Base-by-base conservation (phyloP, 768 basidiomycete species). In the Termitomyces sp. region DNA sequence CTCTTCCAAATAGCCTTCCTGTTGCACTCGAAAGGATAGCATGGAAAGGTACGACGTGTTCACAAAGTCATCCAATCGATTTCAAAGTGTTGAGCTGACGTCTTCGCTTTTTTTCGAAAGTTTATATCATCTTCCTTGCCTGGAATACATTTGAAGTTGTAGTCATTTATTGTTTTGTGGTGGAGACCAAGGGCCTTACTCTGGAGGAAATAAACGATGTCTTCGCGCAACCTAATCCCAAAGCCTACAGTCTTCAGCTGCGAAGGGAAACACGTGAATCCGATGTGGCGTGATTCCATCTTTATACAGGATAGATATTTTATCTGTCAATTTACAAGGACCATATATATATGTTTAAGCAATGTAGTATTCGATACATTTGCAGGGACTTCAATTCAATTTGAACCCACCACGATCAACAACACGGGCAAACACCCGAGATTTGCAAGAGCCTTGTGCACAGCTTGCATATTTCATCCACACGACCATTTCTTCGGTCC, bases 161-260 rank as follows among this genome's bases (percentile, higher is more conserved):
- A 38, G 69, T 79, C 33, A 74, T 81, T 53, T 82, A 78, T 61
- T 70, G 80, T 57, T 75, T 75, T 62, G 71, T 77, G 38, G 80
- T 81, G 16, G 81, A 82, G 64, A 82, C 82, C 20, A 82, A 77
- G 63, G 74, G 74, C 12, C 69, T 82, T 40, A 78, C 77, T 0
- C 67, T 82, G 46, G 80, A 82, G 58, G 78, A 81, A 60, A 80
- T 81, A 58, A 75, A 78, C 49, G 75, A 76, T 51, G 71, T 81
- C 38, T 77, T 77, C 45, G 73, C 73, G 60, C 70, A 74, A 57
- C 71, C 62, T 64, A 77, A 66, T 72, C 83, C 66, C 61, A 77
- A 68, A 70, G 67, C 65, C 28, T 77, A 76, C 61, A 75, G 73
- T 58, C 54, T 61, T 24, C 42, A 63, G 28, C 49, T 69, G 30